Evolutionary conservation across 2,329 filamentous ascomycete genomes (phyloP).

Genomic region (Gliomastix tumulicola): DNA sequence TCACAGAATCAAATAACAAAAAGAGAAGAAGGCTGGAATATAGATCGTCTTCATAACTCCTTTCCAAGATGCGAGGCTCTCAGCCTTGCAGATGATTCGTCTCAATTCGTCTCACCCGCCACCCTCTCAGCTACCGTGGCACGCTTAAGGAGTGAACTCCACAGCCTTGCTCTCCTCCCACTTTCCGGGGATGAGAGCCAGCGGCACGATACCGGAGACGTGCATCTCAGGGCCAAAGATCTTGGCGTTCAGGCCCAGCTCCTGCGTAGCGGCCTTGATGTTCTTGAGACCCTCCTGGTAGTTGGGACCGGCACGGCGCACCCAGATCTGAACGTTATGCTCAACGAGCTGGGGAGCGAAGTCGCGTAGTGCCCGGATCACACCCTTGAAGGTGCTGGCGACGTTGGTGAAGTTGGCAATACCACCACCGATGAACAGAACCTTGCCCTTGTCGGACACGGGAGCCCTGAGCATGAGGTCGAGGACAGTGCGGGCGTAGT

Average conservation of each 20-base stretch:
- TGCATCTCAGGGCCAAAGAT: slow-evolving; percentile 79
- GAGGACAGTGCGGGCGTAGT: slow-evolving; percentile 95
- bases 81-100: too few relatives aligned
- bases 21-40: too few relatives aligned
- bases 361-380: slow-evolving; percentile 92
- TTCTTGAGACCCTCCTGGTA: slow-evolving; percentile 99
- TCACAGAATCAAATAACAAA: too few relatives aligned
- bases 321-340: slow-evolving; percentile 99
- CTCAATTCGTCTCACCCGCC: too few relatives aligned
- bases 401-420: slow-evolving; percentile 99
- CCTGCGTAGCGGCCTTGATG: slow-evolving; percentile 94
- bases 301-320: slow-evolving; percentile 81
- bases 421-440: slow-evolving; percentile 98
- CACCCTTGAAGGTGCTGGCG: slow-evolving; percentile 98
- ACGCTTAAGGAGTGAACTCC: slow-evolving; percentile 54
- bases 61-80: too few relatives aligned
- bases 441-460: slow-evolving; percentile 81
- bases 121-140: too few relatives aligned
- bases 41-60: too few relatives aligned
- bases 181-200: slow-evolving; percentile 68
- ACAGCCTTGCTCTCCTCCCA: slow-evolving; percentile 54
- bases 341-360: slow-evolving; percentile 78
- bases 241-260: slow-evolving; percentile 72
- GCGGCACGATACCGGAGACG: slow-evolving; percentile 91
- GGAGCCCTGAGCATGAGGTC: slow-evolving; percentile 96